Conservation (phyloP, 2,329 filamentous ascomycete species). For the Nannizziopsis arthrosporioides region DNA sequence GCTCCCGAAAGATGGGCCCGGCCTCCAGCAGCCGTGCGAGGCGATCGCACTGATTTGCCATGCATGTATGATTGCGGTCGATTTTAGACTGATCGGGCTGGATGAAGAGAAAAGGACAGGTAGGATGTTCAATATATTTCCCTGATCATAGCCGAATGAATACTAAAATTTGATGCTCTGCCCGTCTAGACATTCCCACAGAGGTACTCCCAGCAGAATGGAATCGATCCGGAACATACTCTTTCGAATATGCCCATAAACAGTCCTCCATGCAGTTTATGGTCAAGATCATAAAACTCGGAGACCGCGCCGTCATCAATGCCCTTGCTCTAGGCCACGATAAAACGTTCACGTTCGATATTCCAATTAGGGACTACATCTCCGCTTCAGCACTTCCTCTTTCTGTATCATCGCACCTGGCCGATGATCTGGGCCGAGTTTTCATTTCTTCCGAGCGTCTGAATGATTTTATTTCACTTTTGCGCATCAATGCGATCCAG, state of each 20-base stretch:
- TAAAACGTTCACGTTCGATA: slow-evolving; percentile 64
- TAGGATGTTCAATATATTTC: background rate
- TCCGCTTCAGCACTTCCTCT: slow-evolving; percentile 49
- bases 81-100: slow-evolving; percentile 73
- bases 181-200: slow-evolving; percentile 20
- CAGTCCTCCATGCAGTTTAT: slow-evolving; percentile 79
- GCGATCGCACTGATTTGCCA: slow-evolving; percentile 74
- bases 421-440: slow-evolving; percentile 39
- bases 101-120: slow-evolving; percentile 42
- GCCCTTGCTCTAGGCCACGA: slow-evolving; percentile 71
- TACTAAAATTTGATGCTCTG: background rate
- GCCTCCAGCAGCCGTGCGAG: slow-evolving; percentile 51
- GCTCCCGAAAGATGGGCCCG: slow-evolving; percentile 21
- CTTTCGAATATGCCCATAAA: slow-evolving; percentile 75
- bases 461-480: slow-evolving; percentile 54
- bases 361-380: slow-evolving; percentile 63
- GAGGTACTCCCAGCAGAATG: slow-evolving; percentile 58
- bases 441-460: slow-evolving; percentile 66
- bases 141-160: background rate
- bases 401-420: slow-evolving; percentile 26
- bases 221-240: slow-evolving; percentile 62
- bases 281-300: slow-evolving; percentile 69
- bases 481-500: slow-evolving; percentile 73
- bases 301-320: slow-evolving; percentile 70
- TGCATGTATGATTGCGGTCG: slow-evolving; percentile 66